Evolutionary conservation across 306 rosid genomes (phyloP), one percentile per base, ranked within the genome.

Genomic region (Herpetospermum pedunculosum): DNA sequence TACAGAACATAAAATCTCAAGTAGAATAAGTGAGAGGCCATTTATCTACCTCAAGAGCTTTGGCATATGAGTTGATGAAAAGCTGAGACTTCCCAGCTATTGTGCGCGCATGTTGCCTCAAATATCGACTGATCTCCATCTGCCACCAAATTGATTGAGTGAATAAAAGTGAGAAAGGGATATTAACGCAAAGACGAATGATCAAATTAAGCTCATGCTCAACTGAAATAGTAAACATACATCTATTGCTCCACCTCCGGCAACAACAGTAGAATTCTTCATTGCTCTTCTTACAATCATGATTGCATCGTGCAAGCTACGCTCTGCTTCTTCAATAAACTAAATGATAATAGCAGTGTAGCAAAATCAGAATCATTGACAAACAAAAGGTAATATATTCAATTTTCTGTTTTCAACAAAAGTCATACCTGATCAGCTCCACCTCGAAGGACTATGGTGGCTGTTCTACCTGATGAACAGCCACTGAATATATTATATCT

Each of bases 171-270:
- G n/a, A 49, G 32, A 2, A 0, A 13, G 30, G 23, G 43, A 72
- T 15, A 32, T 19, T 30, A 14, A 16, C 28, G 44, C 3, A 43
- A 29, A 48, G 18, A 16, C n/a, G 2, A 71, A 34, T 0, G 3
- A n/a, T 34, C 29, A 48, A 72, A 72, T 19, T 72, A 21, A 77
- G 13, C 18, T 44, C 30, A n/a, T n/a, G n/a, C n/a, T n/a, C 41
- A 26, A 79, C 47, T 5, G 43, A 57, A 35, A 75, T 43, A 71
- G 69, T 41, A 67, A 63, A 77, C 58, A 58, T 84, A 95, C 99
- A 84, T 95, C 99, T 53, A 95, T 95, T 71, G 99, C 99, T 80
- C 99, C 99, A 72, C 99, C 99, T 44, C 99, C 99, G 25, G 99
- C 89, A 84, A 95, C 99, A 23, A 95, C 97, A 50, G 96, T 95